Evolutionary conservation across 306 rosid species (phyloP), one percentile per base, ranked within the genome.

Genomic region (Ochetophila trinervis): DNA sequence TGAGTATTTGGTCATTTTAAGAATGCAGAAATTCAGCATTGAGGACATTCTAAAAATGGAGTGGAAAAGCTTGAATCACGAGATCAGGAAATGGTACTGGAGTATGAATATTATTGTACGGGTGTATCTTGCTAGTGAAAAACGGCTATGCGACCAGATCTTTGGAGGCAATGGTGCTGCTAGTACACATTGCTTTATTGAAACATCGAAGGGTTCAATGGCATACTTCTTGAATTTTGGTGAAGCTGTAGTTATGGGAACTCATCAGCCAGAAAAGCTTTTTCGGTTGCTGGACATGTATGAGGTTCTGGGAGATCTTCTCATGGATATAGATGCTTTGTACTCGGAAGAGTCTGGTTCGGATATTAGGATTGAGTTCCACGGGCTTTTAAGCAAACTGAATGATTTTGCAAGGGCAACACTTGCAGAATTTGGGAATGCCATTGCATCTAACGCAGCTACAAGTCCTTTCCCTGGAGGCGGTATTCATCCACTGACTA

Each of bases 211-310:
- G 62, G 63, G 70, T 63, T 68, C 75, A 7, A 53, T 79, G 78
- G 47, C 69, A 15, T 45, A 45, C 47, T 88, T 86, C 17, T 17
- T 84, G 85, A 80, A 77, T 54, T 86, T 86, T 45, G 84, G 93
- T 0, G 76, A 74, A 72, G 96, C 87, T 27, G 62, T 86, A 45
- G 79, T 84, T 18, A 68, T 80, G 66, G 82, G 74, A 63, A 35
- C 71, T 12, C 84, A 62, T 53, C 5, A 74, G 61, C 87, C 93
- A 0, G 88, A 86, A 45, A 80, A 74, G 71, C 17, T 89, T 73
- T 76, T 86, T 63, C 57, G 82, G 5, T 62, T 86, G 34, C 88
- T 89, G 16, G 83, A 89, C 76, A 86, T 82, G 87, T 82, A 86
- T 4, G 86, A 84, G 73, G 83, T 80, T 37, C 73, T 89, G 54